Percentiles rank a stretch among this genome's conserved stretches.
Conservation (phyloP, 768 basidiomycete genomes). For the Leucocoprinus sp. region DNA sequence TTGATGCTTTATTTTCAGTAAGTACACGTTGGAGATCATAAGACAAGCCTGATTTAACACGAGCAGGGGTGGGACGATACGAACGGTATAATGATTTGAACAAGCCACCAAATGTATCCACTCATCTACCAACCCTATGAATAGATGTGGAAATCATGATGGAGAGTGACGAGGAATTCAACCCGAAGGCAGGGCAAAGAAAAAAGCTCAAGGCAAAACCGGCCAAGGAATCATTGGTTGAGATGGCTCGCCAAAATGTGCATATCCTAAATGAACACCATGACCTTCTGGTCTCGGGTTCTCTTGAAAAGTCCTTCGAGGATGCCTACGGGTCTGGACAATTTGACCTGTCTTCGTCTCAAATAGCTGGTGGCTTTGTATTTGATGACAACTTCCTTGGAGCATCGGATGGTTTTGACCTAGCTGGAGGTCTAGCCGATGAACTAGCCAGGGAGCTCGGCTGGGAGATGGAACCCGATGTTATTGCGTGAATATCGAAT, state of each 20-base stretch:
- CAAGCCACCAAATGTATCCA: not conserved
- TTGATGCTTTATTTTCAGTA: constrained; percentile 60
- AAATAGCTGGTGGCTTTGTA: constrained; percentile 36
- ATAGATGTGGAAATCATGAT: not conserved
- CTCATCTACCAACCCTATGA: not conserved
- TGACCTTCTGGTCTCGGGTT: constrained; percentile 56
- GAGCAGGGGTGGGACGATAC: constrained; percentile 56
- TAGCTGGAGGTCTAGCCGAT: constrained; percentile 57
- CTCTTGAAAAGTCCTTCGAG: constrained; percentile 55
- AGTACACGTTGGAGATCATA: not conserved
- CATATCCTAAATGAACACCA: constrained; percentile 70
- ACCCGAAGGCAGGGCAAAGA: constrained; percentile 26
- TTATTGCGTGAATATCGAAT: too few relatives aligned
- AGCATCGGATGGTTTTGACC: constrained; percentile 45
- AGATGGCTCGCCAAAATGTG: constrained; percentile 39
- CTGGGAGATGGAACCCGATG: constrained; percentile 32
- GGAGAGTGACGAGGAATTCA: constrained; percentile 39
- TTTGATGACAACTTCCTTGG: constrained; percentile 48
- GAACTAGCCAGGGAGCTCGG: constrained; percentile 72
- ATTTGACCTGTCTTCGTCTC: constrained; percentile 46
- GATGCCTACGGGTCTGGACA: constrained; percentile 15
- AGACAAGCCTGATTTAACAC: not conserved
- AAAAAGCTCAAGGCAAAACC: constrained; percentile 20
- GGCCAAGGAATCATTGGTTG: constrained; percentile 21
- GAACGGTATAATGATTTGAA: constrained; percentile 26